Base-by-base conservation (phyloP, 768 basidiomycete species). In the Xanthoconium stramineum region DNA sequence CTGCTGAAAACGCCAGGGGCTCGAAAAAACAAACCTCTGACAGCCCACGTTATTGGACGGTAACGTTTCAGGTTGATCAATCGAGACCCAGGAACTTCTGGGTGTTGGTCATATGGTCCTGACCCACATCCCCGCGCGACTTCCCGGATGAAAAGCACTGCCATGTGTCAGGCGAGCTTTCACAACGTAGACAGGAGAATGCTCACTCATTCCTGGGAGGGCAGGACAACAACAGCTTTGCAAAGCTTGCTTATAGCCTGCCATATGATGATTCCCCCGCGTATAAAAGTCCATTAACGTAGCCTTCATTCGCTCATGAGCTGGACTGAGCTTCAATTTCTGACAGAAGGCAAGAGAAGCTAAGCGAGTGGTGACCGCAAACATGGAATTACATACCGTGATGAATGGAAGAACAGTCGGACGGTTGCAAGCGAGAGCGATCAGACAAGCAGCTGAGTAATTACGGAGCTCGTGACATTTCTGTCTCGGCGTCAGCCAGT, bases 391-490 rank as follows among this genome's bases (percentile, higher is more conserved):
- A 44, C 62, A 24, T 38, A 70, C 68, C 47, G 62, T 47, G 17
- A 69, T 59, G 47, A 71, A 69, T 17, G 68, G 68, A 33, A 70
- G 65, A 15, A 81, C 69, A 8, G 74, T 65, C 2, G 71, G 72
- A 47, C 71, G 69, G n/a, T 72, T 74, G 33, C 83, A 69, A 10
- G 76, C 80, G 14, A 67, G 63, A 20, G 72, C 72, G 15, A 83
- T 75, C 32, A 74, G 62, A 50, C 73, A 71, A 15, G 80, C 75
- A 14, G 67, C 70, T 33, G 74, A 75, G 53, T 75, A 82, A 54
- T 83, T 82, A 36, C 78, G 74, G 28, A 78, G 64, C 20, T 70
- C 67, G 33, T 80, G 66, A 46, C 78, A 81, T 51, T 72, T 67
- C 82, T 83, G 52, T 58, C 3, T 9, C 5, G 14, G 29, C 17